Evolutionary conservation across 768 basidiomycete genomes (phyloP).

Genomic region (Lactifluus volemus): DNA sequence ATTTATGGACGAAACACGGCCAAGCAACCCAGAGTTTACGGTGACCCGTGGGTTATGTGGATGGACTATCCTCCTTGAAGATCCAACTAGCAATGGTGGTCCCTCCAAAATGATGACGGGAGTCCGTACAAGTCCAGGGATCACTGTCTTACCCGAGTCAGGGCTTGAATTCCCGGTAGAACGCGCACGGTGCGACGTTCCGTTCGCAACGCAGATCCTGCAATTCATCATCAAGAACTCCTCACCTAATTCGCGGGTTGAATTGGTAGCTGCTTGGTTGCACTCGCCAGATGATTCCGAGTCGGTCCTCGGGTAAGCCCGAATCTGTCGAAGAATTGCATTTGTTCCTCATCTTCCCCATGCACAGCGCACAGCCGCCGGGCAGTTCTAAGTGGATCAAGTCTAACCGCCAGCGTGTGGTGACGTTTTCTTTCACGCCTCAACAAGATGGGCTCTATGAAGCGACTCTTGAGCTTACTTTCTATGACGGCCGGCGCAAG

Average conservation of each 20-base stretch:
- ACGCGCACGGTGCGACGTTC: not conserved
- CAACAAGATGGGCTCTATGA: constrained; percentile 8
- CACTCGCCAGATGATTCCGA: not conserved
- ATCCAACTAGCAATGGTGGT: not conserved
- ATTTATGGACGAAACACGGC: not conserved
- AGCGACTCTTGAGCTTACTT: constrained; percentile 3
- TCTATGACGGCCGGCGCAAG: not conserved
- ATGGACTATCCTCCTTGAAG: not conserved
- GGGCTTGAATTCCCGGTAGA: constrained; percentile 11
- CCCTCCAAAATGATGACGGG: not conserved
- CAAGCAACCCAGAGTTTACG: not conserved
- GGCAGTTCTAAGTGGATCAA: not conserved
- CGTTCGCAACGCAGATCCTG: not conserved
- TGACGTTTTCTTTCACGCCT: constrained; percentile 1
- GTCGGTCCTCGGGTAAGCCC: not conserved
- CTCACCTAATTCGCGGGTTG: not conserved
- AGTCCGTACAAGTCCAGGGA: not conserved
- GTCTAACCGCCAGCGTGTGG: not conserved
- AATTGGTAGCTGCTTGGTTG: not conserved
- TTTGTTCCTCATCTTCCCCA: not conserved
- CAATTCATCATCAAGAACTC: constrained; percentile 5
- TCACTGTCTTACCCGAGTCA: constrained; percentile 9
- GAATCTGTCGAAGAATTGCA: not conserved
- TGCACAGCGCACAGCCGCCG: not conserved
- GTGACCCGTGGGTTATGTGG: constrained; percentile 5